Evolutionary conservation across 225 moss, liverwort and hornwort genomes (phyloP), one percentile per base, ranked within the genome.

Genomic region (Rhytidiadelphus loreus): DNA sequence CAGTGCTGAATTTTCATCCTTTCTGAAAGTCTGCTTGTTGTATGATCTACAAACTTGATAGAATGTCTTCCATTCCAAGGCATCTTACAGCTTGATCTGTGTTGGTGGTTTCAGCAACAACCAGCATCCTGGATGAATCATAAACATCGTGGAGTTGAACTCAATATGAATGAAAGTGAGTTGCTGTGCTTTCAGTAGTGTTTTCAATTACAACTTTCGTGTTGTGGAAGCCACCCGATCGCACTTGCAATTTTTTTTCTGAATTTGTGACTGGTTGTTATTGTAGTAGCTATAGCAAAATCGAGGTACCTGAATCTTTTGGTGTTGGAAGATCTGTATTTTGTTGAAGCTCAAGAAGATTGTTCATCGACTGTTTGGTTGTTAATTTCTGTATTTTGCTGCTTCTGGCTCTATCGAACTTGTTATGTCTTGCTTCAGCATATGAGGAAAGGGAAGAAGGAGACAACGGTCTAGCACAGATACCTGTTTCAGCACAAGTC

Each of bases 401-500:
- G 37, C 39, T 64, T 73, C 24, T 85, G 73, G 28, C 53, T 85
- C 7, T 82, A 12, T 66, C 28, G 35, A n/a, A 62, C n/a, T 77
- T 77, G 39, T 68, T 80, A 53, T 85, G 32, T 78, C 63, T 91
- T 88, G 83, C 74, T 90, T 90, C 93, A 92, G 89, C 95, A 21
- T 97, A 96, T 87, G 98, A 97, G 84, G 98, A 96, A 88, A 95
- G 92, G 89, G 96, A 96, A 61, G 96, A 96, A 80, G 96, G 92
- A 77, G 97, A 92, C 17, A 92, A 93, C 75, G 94, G 90, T 44
- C 37, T 87, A 41, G 89, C 91, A 59, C 95, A 96, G 89, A 88
- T 92, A 72, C 96, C 96, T 81, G 85, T 89, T 41, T 92, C 97
- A 76, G 92, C 95, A 68, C 95, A 95, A 86, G 91, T 59, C 48